Conservation (phyloP, 164 flowering plant species). For the Kalanchoe fedtschenkoi region DNA sequence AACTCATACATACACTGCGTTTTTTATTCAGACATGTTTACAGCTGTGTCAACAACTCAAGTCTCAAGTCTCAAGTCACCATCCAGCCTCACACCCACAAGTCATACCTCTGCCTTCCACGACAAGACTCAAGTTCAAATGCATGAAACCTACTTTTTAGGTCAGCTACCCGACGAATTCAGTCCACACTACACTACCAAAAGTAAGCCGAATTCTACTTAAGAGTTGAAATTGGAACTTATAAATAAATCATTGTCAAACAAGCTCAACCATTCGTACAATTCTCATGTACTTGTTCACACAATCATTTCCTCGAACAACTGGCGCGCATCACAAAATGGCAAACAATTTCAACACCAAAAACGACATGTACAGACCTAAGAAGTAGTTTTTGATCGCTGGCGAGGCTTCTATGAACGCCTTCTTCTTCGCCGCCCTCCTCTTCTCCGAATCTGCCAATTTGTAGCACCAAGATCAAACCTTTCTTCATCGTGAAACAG, state of each 20-base stretch:
- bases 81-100: neutral
- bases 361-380: constrained; percentile 28
- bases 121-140: neutral
- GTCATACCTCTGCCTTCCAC: neutral
- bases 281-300: neutral
- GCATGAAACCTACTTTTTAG: constrained; percentile 21
- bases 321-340: neutral
- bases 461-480: neutral
- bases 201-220: constrained; percentile 2
- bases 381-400: constrained; percentile 36
- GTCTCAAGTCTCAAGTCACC: constrained; percentile 1
- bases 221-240: constrained; percentile 9
- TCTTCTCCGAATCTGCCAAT: constrained; percentile 33
- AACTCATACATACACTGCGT: neutral
- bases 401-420: constrained; percentile 35
- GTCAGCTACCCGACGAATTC: constrained; percentile 41
- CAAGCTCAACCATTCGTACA: too few species aligned
- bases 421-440: constrained; percentile 23
- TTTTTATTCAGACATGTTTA: neutral
- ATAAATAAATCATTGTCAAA: neutral
- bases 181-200: neutral
- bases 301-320: neutral
- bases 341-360: neutral
- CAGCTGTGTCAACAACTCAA: neutral
- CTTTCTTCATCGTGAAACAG: neutral